Base-by-base conservation (phyloP, 1,139 yeast genomes). In the Zygosaccharomyces sapae region DNA sequence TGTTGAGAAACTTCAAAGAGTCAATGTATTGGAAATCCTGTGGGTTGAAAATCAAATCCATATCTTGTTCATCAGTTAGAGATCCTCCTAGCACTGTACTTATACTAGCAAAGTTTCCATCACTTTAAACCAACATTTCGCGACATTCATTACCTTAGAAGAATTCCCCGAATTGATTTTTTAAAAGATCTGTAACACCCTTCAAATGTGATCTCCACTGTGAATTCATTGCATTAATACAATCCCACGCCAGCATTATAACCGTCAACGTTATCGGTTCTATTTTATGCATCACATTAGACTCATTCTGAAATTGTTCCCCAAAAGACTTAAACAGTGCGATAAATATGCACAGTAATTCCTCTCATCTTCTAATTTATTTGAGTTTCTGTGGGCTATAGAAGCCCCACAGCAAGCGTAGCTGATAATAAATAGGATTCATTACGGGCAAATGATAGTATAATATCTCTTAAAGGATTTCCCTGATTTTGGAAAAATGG, bases 181-280 rank as follows among this genome's bases (percentile, higher is more conserved):
- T 47, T 83, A 81, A 67, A 20, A 85, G 66, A 54, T 83, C 87
- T 52, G 83, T 83, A 1, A 89, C 90, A 20, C 90, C 90, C 55
- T 77, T 73, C 43, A 85, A 68, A 68, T 85, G 92, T 0, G 89
- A 83, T 52, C 92, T 70, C 94, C 92, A 85, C 55, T 80, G 80
- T 49, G 81, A 82, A 44, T 70, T 68, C 62, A 79, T 78, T 0
- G 80, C 71, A 8, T 84, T 73, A 0, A 89, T 89, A 61, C 85
- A 82, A 44, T 83, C 85, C 48, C 86, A 75, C 0, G 90, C 83
- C 36, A 85, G 66, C 35, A 85, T 65, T 16, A 85, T 69, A 0
- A 83, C 86, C 0, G 92, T 84, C 29, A 85, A 61, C 16, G 84
- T 69, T 47, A 85, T 81, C 0, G 86, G 79, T 55, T 83, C 92